These are phyloP conservation scores for Drechslerella stenobrocha DNA, from an alignment of 2,329 filamentous ascomycete genomes.

Conservation along the genomic window DNA sequence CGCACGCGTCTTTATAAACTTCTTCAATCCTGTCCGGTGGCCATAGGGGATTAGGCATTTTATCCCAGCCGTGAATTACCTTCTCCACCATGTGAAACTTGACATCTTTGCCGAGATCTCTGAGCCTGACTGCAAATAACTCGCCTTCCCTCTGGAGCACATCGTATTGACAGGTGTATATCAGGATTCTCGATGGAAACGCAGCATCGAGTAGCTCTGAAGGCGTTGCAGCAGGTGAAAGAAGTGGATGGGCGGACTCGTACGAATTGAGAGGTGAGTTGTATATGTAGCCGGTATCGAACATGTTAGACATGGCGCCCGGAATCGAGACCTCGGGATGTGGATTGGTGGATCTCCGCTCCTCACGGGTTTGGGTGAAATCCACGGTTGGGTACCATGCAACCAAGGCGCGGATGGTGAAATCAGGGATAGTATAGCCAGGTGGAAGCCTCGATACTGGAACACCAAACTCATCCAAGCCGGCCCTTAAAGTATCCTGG, in stretches of 20 bases:
- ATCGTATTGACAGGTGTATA: constrained; percentile 68
- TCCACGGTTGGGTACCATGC: constrained; percentile 68
- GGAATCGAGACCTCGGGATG: constrained; percentile 65
- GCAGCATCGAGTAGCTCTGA: constrained; percentile 59
- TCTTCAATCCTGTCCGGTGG: constrained; percentile 60
- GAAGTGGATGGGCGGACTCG: constrained; percentile 60
- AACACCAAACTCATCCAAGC: constrained; percentile 34
- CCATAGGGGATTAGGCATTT: constrained; percentile 62
- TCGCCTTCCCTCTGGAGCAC: constrained; percentile 67
- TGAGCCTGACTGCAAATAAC: constrained; percentile 65
- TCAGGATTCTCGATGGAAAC: constrained; percentile 62
- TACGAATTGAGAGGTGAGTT: constrained; percentile 58
- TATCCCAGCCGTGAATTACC: constrained; percentile 69
- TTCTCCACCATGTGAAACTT: constrained; percentile 64
- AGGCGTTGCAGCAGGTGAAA: constrained; percentile 64
- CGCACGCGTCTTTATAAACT: constrained; percentile 63
- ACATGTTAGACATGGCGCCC: constrained; percentile 64
- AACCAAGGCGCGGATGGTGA: constrained; percentile 60
- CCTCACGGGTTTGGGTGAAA: constrained; percentile 63
- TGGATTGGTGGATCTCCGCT: constrained; percentile 61
- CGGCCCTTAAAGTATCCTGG: neutral
- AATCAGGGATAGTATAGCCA: constrained; percentile 21
- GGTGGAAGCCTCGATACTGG: constrained; percentile 30
- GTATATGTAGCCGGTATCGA: constrained; percentile 66
- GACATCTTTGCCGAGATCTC: constrained; percentile 62